phyloP scores from a whole-genome alignment of 2,329 filamentous ascomycete genomes.

The Aspergillus ruber region DNA sequence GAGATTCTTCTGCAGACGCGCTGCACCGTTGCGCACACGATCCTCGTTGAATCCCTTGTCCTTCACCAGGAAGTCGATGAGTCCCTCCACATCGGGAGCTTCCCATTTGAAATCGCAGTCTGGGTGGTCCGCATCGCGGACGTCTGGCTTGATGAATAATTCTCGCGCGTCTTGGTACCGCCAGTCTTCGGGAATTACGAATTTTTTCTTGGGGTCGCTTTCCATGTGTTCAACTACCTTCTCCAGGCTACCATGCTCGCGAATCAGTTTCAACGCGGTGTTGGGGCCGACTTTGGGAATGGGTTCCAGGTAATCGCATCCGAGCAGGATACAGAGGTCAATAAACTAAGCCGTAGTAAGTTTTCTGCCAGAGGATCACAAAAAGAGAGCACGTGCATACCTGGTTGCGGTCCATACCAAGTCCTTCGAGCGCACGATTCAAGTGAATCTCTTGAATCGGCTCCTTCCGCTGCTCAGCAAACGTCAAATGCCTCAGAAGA shows the following conservation, averaged over 20 bases:
- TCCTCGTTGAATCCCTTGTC: constrained; percentile 98
- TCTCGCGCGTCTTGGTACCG: constrained; percentile 86
- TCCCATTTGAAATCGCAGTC: constrained; percentile 99
- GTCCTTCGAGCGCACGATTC: constrained; percentile 75
- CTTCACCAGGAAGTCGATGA: constrained; percentile 80
- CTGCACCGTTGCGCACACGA: constrained; percentile 71
- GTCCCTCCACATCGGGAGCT: constrained; percentile 78
- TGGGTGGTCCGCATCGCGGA: constrained; percentile 72
- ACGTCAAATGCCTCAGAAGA: constrained; percentile 84
- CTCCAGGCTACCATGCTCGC: constrained; percentile 82
- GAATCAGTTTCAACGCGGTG: constrained; percentile 88
- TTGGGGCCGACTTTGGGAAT: constrained; percentile 90
- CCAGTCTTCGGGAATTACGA: constrained; percentile 89
- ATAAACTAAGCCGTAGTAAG: constrained; percentile 62
- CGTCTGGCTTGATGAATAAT: constrained; percentile 87
- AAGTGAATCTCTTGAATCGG: constrained; percentile 93
- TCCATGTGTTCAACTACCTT: constrained; percentile 76
- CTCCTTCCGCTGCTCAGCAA: constrained; percentile 95
- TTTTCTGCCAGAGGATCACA: constrained; percentile 5
- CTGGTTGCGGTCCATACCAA: constrained; percentile 82
- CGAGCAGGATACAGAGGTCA: constrained; percentile 93
- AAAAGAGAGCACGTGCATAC: constrained; percentile 37
- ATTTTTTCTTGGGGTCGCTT: constrained; percentile 71
- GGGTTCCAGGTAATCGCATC: constrained; percentile 95
- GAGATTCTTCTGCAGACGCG: constrained; percentile 77